Percentiles rank a stretch among this genome's conserved stretches.
These are phyloP conservation scores for Pilaira anomala DNA, from an alignment of 192 early-diverging fungal species.

Conservation along the genomic window DNA sequence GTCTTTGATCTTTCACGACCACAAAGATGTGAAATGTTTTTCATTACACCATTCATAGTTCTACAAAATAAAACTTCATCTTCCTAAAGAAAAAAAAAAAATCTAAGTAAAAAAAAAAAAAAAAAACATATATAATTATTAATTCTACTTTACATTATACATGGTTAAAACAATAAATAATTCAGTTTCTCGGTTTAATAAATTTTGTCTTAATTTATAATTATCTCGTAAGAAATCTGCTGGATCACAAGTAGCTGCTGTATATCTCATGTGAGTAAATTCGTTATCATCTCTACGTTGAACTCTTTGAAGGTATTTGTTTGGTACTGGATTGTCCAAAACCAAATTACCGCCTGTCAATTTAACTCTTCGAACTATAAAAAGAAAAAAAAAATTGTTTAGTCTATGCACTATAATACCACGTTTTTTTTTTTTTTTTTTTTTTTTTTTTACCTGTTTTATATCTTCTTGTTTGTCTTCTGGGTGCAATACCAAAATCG, in stretches of 20 bases:
- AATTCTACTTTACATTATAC: conserved; percentile 60
- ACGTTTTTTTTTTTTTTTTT: no score
- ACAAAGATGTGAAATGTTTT: conserved; percentile 81
- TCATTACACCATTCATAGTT: conserved; percentile 83
- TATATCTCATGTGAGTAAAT: conserved; percentile 74
- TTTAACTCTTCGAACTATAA: conserved; percentile 47
- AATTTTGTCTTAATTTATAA: conserved; percentile 60
- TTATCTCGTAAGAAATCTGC: conserved; percentile 54
- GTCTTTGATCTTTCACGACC: conserved; percentile 56
- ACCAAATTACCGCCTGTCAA: conserved; percentile 69
- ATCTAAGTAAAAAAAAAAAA: no score
- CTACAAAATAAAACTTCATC: conserved; percentile 88
- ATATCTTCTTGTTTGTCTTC: conserved; percentile 43
- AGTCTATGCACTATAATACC: not conserved
- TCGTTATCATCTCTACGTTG: conserved; percentile 55
- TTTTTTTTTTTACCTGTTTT: conserved; percentile 36
- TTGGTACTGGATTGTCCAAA: conserved; percentile 66
- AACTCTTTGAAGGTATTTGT: conserved; percentile 50
- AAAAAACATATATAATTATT: no score
- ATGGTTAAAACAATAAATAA: conserved; percentile 75
- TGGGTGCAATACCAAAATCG: conserved; percentile 25
- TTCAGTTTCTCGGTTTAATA: conserved; percentile 55
- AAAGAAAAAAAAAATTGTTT: not conserved
- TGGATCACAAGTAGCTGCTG: conserved; percentile 67
- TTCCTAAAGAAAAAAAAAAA: conserved; percentile 49